These are phyloP conservation scores for thale cress (Arabidopsis thaliana) DNA, from an alignment of 345 rosid genomes.

Conservation along the genomic window DNA sequence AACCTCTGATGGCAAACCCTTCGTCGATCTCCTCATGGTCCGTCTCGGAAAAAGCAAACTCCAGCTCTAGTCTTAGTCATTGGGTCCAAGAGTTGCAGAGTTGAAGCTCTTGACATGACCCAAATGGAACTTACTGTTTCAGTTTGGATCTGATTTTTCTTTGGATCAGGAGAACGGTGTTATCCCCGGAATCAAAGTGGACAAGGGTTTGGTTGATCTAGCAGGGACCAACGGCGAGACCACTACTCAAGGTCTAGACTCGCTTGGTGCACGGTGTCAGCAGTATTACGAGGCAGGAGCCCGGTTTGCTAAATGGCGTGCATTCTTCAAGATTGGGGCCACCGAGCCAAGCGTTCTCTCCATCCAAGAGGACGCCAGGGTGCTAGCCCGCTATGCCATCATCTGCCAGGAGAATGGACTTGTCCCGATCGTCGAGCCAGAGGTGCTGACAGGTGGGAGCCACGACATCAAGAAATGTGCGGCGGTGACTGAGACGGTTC, in stretches of 20 bases:
- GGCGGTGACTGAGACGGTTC: constrained; percentile 78
- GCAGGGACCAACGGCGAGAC: constrained; percentile 91
- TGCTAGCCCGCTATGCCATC: constrained; percentile 91
- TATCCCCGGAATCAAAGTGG: constrained; percentile 92
- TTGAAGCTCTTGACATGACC: constrained; percentile 27
- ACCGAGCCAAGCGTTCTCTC: constrained; percentile 83
- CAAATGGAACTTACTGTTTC: constrained; percentile 8
- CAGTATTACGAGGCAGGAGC: constrained; percentile 96
- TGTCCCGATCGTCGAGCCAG: constrained; percentile 94
- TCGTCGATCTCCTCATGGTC: constrained; percentile 71
- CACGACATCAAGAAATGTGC: constrained; percentile 89
- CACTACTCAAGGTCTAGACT: constrained; percentile 93
- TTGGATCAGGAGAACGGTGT: constrained; percentile 64
- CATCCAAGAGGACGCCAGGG: constrained; percentile 90
- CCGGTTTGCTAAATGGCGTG: constrained; percentile 96
- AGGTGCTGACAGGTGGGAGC: constrained; percentile 81
- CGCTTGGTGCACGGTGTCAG: constrained; percentile 76
- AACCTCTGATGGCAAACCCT: constrained; percentile 74
- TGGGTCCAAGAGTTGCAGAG: constrained; percentile 17
- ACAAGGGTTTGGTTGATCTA: constrained; percentile 85
- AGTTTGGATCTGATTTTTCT: background rate
- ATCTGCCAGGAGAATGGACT: constrained; percentile 95
- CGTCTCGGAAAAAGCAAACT: background rate
- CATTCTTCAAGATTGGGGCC: constrained; percentile 86
- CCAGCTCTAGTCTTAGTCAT: constrained; percentile 17